These are phyloP conservation scores for Achaetomium macrosporum DNA, from an alignment of 2,329 filamentous ascomycete species.

Conservation along the genomic window DNA sequence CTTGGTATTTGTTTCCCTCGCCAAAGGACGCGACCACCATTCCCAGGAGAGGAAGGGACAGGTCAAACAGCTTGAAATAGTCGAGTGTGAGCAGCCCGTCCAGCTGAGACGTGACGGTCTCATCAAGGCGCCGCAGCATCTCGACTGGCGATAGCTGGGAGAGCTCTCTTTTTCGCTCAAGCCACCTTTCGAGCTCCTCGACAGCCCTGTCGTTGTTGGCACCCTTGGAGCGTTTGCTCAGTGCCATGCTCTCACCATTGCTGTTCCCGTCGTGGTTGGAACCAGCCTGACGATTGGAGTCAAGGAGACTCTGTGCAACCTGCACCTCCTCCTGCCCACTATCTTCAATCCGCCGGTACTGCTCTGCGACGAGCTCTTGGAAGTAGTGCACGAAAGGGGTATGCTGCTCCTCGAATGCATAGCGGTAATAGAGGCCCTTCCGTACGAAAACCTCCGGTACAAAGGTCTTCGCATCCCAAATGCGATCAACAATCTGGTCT, in stretches of 20 bases:
- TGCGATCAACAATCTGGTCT: too few species aligned
- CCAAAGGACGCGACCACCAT: slow-evolving; percentile 8
- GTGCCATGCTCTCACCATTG: neutral
- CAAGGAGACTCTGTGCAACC: neutral
- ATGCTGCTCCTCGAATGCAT: slow-evolving; percentile 5
- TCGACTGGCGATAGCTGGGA: slow-evolving; percentile 22
- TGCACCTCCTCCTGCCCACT: neutral
- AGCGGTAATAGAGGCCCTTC: slow-evolving; percentile 8
- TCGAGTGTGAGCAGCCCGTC: slow-evolving; percentile 24
- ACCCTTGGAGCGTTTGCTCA: neutral
- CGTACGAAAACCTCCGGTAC: slow-evolving; percentile 9
- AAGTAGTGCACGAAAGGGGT: slow-evolving; percentile 14
- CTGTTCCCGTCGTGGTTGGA: neutral
- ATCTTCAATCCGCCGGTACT: neutral
- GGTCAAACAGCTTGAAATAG: slow-evolving; percentile 23
- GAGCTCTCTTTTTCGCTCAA: neutral
- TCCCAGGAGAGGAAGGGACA: slow-evolving; percentile 17
- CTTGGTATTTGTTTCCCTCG: too few species aligned
- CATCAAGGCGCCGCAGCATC: slow-evolving; percentile 23
- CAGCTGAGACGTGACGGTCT: slow-evolving; percentile 19
- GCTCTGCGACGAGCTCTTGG: neutral
- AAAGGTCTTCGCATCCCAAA: neutral
- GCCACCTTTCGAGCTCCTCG: neutral
- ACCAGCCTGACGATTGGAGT: too few species aligned
- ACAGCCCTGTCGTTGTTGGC: neutral